Conservation (phyloP, 148 eudicot genomes). For the Rhododendron griersonianum region DNA sequence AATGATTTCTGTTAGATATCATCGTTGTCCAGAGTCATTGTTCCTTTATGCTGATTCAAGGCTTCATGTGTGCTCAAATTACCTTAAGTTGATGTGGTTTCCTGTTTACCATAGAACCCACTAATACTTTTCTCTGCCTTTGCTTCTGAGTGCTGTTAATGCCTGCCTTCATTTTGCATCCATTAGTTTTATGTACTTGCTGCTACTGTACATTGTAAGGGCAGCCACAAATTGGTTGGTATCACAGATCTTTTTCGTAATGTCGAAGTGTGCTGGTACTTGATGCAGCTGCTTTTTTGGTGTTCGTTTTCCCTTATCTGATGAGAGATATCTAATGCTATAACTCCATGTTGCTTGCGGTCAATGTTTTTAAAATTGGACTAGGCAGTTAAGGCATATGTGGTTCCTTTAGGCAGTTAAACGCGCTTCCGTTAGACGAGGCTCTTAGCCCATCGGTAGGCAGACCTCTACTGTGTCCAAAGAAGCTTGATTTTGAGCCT, state of each 20-base stretch:
- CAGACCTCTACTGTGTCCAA: neutral
- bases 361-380: neutral
- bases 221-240: neutral
- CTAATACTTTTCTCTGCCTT: neutral
- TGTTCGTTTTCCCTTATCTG: neutral
- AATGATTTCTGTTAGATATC: neutral
- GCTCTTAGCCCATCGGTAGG: neutral
- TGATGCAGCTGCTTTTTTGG: neutral
- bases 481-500: neutral
- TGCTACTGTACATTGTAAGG: too few relatives aligned
- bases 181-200: neutral
- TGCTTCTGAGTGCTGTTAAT: neutral
- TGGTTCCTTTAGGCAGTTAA: neutral
- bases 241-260: neutral
- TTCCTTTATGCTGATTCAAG: neutral
- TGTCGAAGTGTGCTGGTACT: neutral
- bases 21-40: too few relatives aligned
- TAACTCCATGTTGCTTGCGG: neutral
- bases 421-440: too few relatives aligned
- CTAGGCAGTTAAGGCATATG: neutral
- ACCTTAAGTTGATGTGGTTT: neutral
- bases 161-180: neutral
- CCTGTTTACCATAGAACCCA: neutral
- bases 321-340: neutral
- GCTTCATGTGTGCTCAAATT: neutral